Percentiles rank a stretch among this genome's conserved stretches.
phyloP scores from a whole-genome alignment of 1,284 basidiomycete species.

The Amylostereum areolatum region DNA sequence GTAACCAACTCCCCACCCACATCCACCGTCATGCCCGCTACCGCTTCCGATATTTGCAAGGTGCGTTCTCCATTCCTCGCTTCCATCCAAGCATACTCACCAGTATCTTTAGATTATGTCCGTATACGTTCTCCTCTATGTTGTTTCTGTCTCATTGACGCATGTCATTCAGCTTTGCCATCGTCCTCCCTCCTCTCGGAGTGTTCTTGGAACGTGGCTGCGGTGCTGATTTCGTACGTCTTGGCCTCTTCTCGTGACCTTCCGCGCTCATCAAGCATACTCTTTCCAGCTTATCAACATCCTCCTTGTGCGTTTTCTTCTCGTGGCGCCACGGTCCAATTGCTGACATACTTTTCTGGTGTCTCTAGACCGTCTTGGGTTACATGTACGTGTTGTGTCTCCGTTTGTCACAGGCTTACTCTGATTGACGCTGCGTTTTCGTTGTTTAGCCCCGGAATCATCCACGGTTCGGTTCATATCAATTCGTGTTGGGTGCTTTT shows the following conservation, averaged over 20 bases:
- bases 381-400: slow-evolving; percentile 44
- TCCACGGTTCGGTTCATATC: slow-evolving; percentile 47
- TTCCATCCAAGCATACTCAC: not conserved
- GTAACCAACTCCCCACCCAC: too few relatives aligned
- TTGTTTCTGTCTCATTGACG: not conserved
- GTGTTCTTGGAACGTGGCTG: slow-evolving; percentile 80
- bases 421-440: slow-evolving; percentile 10
- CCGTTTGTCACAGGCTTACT: slow-evolving; percentile 6
- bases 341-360: slow-evolving; percentile 2
- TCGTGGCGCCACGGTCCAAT: not conserved
- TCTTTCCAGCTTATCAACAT: slow-evolving; percentile 60
- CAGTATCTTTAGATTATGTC: slow-evolving; percentile 26
- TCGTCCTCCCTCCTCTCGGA: slow-evolving; percentile 72
- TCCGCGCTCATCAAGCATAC: not conserved
- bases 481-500: slow-evolving; percentile 6
- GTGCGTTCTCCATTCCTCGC: slow-evolving; percentile 25
- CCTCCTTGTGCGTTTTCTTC: slow-evolving; percentile 34
- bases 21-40: slow-evolving; percentile 52
- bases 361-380: slow-evolving; percentile 52
- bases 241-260: not conserved
- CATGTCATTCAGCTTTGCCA: slow-evolving; percentile 43
- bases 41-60: slow-evolving; percentile 70
- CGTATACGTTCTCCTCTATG: slow-evolving; percentile 9
- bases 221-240: slow-evolving; percentile 55
- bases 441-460: slow-evolving; percentile 57